Base-by-base conservation (phyloP, 2,329 filamentous ascomycete species). In the Sporothrix pallida region DNA sequence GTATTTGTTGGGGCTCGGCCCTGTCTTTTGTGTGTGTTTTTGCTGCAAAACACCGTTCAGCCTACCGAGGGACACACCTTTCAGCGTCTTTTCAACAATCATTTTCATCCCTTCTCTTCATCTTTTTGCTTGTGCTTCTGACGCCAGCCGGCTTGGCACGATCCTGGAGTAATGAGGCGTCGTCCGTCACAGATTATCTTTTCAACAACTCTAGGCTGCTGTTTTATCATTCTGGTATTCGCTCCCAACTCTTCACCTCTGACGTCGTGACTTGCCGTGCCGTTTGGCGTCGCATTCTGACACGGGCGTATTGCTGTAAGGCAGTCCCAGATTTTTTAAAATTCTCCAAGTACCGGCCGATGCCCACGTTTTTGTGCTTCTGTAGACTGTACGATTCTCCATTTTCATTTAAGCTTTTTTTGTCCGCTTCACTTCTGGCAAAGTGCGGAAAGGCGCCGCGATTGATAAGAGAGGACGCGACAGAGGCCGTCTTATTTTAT, bases 331-430 rank as follows among this genome's bases (percentile, higher is more conserved):
- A n/a, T n/a, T n/a, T n/a, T n/a, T n/a, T n/a, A n/a, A 42, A 20
- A 7, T 3, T 65, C 60, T 65, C 60, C 60, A 65, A 37, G 37
- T 65, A 65, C 60, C 37, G 60, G 2, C 37, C 60, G 60, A 65
- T 65, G 60, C 37, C 60, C 60, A 4, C 37, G 4, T 6, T 20
- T 37, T 46, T 60, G 15, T 37, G 5, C 31, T 37, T 37, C 31
- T 37, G 31, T 37, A 2, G 3, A 37, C 31, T 37, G 31, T 6
- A 2, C 2, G 31, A 37, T 37, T 37, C 31, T 37, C 31, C 31
- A 5, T 37, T 37, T 37, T 37, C 31, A 37, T 37, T 37, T 7
- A 37, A 37, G 31, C 31, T 37, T 37, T 5, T 37, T 37, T 37
- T 37, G 23, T n/a, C n/a, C n/a, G n/a, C n/a, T n/a, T n/a, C n/a